These are phyloP conservation scores for Lactarius sp. DNA, from an alignment of 768 basidiomycete genomes.

Conservation along the genomic window DNA sequence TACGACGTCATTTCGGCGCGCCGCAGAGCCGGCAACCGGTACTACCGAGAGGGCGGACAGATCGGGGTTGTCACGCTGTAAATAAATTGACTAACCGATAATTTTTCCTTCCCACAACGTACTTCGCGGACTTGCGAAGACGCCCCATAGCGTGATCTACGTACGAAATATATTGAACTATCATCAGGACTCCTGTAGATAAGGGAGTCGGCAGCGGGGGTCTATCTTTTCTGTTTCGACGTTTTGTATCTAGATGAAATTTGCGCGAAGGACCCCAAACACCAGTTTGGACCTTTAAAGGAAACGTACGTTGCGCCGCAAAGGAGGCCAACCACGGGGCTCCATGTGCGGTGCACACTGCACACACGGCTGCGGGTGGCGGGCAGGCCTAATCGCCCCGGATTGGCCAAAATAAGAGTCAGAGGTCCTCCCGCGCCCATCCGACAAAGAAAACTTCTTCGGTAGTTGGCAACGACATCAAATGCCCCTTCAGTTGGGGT, in stretches of 20 bases:
- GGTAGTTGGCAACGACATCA: background rate
- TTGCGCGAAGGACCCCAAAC: background rate
- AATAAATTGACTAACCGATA: background rate
- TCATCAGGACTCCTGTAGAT: too few species aligned
- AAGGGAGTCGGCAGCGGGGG: too few species aligned
- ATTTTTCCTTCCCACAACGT: background rate
- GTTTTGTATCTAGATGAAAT: background rate
- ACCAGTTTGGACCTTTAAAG: background rate
- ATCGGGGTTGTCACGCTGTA: background rate
- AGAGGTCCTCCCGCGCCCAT: background rate
- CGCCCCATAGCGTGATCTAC: background rate
- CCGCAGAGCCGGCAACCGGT: slow-evolving; percentile 11
- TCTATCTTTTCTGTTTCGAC: background rate
- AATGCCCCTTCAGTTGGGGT: background rate
- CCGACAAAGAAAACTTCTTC: background rate
- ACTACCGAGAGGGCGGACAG: background rate
- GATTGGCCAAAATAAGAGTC: background rate
- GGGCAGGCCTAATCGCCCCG: background rate
- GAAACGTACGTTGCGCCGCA: background rate
- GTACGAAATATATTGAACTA: background rate
- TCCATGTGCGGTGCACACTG: background rate
- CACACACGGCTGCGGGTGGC: slow-evolving; percentile 14
- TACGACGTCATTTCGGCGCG: background rate
- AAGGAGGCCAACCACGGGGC: background rate
- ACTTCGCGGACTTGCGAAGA: background rate